phyloP scores from a whole-genome alignment of 2,329 filamentous ascomycete genomes.

The Monosporascus sp. region DNA sequence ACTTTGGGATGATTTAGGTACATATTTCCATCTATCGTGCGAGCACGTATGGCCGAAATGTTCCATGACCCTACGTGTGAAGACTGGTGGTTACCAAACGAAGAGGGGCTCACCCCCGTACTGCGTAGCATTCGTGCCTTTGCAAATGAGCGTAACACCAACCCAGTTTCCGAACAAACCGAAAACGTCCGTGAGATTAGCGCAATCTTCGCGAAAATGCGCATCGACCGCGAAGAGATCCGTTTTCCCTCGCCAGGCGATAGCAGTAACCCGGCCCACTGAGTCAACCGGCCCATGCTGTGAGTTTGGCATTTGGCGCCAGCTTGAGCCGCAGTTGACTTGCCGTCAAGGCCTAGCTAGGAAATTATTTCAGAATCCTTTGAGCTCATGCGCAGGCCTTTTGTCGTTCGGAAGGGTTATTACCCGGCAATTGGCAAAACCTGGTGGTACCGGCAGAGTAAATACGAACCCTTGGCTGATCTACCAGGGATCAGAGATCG shows the following conservation, averaged over 20 bases:
- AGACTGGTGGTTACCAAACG: constrained; percentile 85
- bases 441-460: too few species aligned
- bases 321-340: background rate
- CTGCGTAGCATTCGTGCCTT: constrained; percentile 74
- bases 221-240: constrained; percentile 31
- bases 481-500: too few species aligned
- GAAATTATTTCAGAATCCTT: too few species aligned
- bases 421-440: too few species aligned
- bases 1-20: constrained; percentile 52
- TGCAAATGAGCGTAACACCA: constrained; percentile 68
- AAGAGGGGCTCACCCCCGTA: constrained; percentile 68
- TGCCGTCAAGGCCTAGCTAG: too few species aligned
- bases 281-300: background rate
- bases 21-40: constrained; percentile 70
- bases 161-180: constrained; percentile 48
- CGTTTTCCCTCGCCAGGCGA: background rate
- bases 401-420: too few species aligned
- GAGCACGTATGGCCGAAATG: constrained; percentile 67
- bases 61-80: constrained; percentile 68
- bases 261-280: background rate
- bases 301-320: background rate
- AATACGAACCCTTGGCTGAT: too few species aligned
- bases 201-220: constrained; percentile 62
- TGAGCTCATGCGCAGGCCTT: too few species aligned
- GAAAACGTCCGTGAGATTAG: constrained; percentile 71